Conservation (phyloP, 345 rosid species). For the Salix caprea region DNA sequence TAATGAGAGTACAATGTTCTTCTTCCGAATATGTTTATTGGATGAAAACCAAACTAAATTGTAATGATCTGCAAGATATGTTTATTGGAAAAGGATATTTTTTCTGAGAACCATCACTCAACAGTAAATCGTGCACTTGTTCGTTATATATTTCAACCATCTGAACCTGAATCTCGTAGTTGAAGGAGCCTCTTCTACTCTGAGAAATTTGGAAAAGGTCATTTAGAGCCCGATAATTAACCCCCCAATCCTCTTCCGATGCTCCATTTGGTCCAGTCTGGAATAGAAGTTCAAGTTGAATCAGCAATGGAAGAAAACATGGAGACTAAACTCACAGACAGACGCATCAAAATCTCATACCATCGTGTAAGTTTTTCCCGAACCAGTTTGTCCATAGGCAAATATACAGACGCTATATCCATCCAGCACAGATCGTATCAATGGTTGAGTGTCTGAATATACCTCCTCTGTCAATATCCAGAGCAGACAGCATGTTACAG, state of each 20-base stretch:
- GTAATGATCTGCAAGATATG: background rate
- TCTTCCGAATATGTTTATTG: background rate
- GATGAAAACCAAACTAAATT: background rate
- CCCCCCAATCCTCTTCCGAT: slow-evolving; percentile 78
- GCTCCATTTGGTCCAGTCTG: slow-evolving; percentile 71
- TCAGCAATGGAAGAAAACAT: slow-evolving; percentile 3
- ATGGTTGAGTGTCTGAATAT: slow-evolving; percentile 63
- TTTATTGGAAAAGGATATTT: slow-evolving; percentile 65
- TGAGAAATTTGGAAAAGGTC: slow-evolving; percentile 72
- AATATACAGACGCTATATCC: slow-evolving; percentile 89
- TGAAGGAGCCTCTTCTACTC: slow-evolving; percentile 43
- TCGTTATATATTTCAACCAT: slow-evolving; percentile 95
- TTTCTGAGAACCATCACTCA: slow-evolving; percentile 53
- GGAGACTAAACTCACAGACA: background rate
- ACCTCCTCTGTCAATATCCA: slow-evolving; percentile 60
- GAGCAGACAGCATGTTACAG: slow-evolving; percentile 5
- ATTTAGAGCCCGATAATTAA: slow-evolving; percentile 77
- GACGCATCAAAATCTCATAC: slow-evolving; percentile 24
- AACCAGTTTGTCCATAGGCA: slow-evolving; percentile 99
- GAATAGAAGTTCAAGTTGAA: slow-evolving; percentile 3
- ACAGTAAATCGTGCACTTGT: slow-evolving; percentile 71
- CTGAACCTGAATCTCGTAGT: slow-evolving; percentile 67
- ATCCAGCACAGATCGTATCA: slow-evolving; percentile 74
- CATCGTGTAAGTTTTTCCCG: slow-evolving; percentile 95
- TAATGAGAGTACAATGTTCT: background rate